Conservation (phyloP, 371 early-diverging fungal genomes). For the Rhizomucor miehei region DNA sequence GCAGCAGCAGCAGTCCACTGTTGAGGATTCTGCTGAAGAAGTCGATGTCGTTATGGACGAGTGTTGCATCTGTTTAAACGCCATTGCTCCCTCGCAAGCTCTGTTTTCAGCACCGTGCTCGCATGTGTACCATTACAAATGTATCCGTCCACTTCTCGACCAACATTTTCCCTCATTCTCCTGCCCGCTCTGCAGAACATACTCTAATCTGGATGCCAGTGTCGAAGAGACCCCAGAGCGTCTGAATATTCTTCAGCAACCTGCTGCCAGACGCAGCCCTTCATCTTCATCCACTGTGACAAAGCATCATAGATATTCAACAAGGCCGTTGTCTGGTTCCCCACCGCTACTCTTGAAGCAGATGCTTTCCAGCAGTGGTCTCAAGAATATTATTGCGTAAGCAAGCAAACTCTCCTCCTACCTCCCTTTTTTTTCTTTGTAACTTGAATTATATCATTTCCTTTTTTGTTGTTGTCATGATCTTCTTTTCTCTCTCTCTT, state of each 20-base stretch:
- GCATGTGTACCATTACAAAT: constrained; percentile 94
- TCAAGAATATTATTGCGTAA: no score
- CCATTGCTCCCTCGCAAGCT: constrained; percentile 89
- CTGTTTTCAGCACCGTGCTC: constrained; percentile 95
- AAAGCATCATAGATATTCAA: neutral
- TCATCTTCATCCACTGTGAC: neutral
- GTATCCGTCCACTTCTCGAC: constrained; percentile 67
- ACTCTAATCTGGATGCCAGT: constrained; percentile 83
- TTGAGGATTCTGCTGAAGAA: no score
- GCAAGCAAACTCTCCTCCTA: no score
- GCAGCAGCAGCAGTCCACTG: no score
- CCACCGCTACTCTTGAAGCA: no score
- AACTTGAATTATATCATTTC: no score
- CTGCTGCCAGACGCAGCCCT: neutral
- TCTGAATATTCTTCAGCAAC: neutral
- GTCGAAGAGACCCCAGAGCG: constrained; percentile 60
- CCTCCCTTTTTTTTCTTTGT: no score
- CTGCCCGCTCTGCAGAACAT: constrained; percentile 94
- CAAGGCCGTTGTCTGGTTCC: neutral
- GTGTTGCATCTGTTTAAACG: constrained; percentile 95
- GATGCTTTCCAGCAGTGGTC: neutral
- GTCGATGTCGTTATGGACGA: constrained; percentile 62
- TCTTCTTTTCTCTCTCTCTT: no score
- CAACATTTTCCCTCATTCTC: constrained; percentile 75
- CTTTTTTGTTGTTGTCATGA: no score